Evolutionary conservation across 139 green algal genomes (phyloP).

Genomic region (Penium margaritaceum): DNA sequence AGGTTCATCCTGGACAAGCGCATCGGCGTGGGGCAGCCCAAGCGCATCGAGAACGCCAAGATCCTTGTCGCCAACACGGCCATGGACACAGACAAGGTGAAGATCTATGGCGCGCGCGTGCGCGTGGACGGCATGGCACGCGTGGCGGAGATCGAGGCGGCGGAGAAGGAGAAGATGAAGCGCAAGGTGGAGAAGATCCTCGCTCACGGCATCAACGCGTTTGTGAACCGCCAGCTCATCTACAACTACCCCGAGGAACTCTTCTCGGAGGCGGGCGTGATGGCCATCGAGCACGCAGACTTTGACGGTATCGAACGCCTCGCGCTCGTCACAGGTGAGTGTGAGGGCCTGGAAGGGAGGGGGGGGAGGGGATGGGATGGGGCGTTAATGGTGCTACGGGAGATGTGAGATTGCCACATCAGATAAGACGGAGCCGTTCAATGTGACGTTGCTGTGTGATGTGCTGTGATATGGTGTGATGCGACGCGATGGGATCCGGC

Average conservation of each 20-base stretch:
- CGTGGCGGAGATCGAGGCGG: constrained; percentile 85
- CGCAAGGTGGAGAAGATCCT: constrained; percentile 87
- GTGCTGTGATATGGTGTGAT: too few relatives aligned
- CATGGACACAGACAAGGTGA: constrained; percentile 99
- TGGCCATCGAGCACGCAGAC: constrained; percentile 76
- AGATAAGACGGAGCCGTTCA: too few relatives aligned
- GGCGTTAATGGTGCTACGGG: too few relatives aligned
- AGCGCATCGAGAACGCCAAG: constrained; percentile 87
- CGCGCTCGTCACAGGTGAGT: too few relatives aligned
- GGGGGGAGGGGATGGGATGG: too few relatives aligned
- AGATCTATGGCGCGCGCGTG: constrained; percentile 91
- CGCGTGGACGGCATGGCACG: constrained; percentile 77
- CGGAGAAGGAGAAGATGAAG: constrained; percentile 95
- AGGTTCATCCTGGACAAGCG: constrained; percentile 98
- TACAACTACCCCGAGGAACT: constrained; percentile 97
- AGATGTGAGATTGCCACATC: too few relatives aligned
- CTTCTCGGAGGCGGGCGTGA: constrained; percentile 49
- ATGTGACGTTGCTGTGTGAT: too few relatives aligned
- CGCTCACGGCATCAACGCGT: constrained; percentile 85
- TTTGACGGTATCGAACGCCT: constrained; percentile 93
- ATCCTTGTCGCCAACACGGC: constrained; percentile 96
- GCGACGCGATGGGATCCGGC: too few relatives aligned
- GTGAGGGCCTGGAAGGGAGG: too few relatives aligned
- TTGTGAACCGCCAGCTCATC: constrained; percentile 98
- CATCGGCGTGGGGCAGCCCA: constrained; percentile 93